Percentiles rank a stretch among this genome's conserved stretches.
phyloP scores from a whole-genome alignment of 108 stramenopile genomes.

The Cyclotella baltica region DNA sequence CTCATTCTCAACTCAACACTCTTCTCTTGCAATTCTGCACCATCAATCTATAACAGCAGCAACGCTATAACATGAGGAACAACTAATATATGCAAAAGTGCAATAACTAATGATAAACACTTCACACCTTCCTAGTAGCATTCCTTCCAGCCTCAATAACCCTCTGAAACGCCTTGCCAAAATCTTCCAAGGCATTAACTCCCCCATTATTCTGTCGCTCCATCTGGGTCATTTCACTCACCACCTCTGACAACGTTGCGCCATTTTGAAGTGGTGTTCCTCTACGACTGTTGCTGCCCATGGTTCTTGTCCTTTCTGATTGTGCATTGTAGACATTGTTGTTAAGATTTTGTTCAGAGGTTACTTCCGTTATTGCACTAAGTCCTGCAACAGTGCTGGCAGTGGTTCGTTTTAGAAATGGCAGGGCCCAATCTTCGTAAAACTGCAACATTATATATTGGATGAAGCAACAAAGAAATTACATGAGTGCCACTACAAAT shows the following conservation, averaged over 20 bases:
- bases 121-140: conserved; percentile 63
- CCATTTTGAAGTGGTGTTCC: conserved; percentile 4
- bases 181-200: conserved; percentile 23
- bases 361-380: conserved; percentile 44
- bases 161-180: conserved; percentile 49
- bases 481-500: too few species aligned
- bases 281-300: conserved; percentile 11
- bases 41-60: conserved; percentile 66
- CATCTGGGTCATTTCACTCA: conserved; percentile 2
- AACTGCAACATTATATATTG: too few species aligned
- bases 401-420: conserved; percentile 69
- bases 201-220: neutral
- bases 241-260: conserved; percentile 8
- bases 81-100: too few species aligned
- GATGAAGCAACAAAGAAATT: too few species aligned
- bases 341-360: conserved; percentile 19
- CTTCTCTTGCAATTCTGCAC: conserved; percentile 64
- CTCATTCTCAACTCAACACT: conserved; percentile 47
- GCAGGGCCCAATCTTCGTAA: conserved; percentile 72
- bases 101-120: too few species aligned
- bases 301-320: neutral
- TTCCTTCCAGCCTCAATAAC: conserved; percentile 69
- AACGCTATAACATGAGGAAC: too few species aligned
- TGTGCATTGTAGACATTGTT: neutral
- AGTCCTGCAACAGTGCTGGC: conserved; percentile 68